Percentiles rank a stretch among this genome's conserved stretches.
Conservation (phyloP, 2,329 filamentous ascomycete species). For the Fusarium citri region DNA sequence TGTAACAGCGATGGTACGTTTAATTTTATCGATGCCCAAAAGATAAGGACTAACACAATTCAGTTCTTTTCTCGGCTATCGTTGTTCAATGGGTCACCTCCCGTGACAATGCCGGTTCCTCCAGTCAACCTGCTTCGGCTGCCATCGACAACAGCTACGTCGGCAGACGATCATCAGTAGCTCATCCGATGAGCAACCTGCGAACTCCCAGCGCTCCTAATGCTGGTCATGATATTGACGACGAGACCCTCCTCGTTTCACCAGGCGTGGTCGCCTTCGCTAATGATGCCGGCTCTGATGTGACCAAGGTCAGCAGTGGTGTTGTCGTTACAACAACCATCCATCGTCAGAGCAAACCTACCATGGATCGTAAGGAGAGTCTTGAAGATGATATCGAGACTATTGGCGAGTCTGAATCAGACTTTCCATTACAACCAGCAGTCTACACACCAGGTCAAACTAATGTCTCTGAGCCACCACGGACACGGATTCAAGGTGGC, state of each 20-base stretch:
- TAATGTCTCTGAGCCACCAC: slow-evolving; percentile 34
- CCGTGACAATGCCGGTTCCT: slow-evolving; percentile 56
- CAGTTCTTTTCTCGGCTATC: slow-evolving; percentile 70
- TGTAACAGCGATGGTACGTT: slow-evolving; percentile 71
- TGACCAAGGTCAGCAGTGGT: slow-evolving; percentile 36
- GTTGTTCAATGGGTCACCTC: slow-evolving; percentile 72
- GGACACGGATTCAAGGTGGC: slow-evolving; percentile 45
- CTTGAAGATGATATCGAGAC: slow-evolving; percentile 30
- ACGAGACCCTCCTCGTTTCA: slow-evolving; percentile 45
- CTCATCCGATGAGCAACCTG: slow-evolving; percentile 10
- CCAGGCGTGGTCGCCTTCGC: slow-evolving; percentile 35
- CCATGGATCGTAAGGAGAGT: slow-evolving; percentile 4
- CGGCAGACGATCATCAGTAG: slow-evolving; percentile 17
- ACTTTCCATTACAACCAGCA: slow-evolving; percentile 23
- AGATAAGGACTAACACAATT: background rate
- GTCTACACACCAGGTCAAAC: slow-evolving; percentile 23
- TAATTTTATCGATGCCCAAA: background rate
- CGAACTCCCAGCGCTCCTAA: slow-evolving; percentile 22
- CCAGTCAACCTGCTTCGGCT: slow-evolving; percentile 36
- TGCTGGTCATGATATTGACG: slow-evolving; percentile 37
- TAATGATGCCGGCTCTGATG: slow-evolving; percentile 36
- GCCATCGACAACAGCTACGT: slow-evolving; percentile 23
- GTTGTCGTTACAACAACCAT: slow-evolving; percentile 56
- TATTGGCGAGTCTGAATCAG: slow-evolving; percentile 2
- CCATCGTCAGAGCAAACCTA: slow-evolving; percentile 50